Conservation (phyloP, 768 basidiomycete species). For the Kwoniella mangroviensis region DNA sequence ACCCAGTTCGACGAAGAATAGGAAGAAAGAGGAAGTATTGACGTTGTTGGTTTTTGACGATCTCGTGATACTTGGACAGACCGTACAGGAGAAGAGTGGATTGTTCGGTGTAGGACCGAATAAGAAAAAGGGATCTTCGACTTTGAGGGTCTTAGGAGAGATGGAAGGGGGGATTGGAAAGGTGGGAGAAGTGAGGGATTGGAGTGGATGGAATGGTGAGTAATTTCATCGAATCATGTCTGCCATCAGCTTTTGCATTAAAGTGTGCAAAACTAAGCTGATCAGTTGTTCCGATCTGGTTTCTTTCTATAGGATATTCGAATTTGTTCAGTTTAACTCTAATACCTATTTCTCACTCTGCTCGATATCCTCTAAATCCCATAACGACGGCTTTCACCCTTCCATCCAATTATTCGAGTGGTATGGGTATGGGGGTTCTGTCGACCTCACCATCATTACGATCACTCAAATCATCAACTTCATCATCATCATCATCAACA, state of each 20-base stretch:
- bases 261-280: too few relatives aligned
- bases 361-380: slow-evolving; percentile 6
- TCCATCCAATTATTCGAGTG: background rate
- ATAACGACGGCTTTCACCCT: slow-evolving; percentile 15
- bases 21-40: slow-evolving; percentile 37
- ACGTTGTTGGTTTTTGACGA: slow-evolving; percentile 48
- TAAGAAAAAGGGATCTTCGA: slow-evolving; percentile 25
- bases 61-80: slow-evolving; percentile 38
- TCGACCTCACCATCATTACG: background rate
- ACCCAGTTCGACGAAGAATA: slow-evolving; percentile 17
- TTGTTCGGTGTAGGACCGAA: slow-evolving; percentile 31
- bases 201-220: slow-evolving; percentile 41
- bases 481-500: background rate
- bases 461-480: background rate
- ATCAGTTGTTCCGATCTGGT: too few relatives aligned
- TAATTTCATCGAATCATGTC: too few relatives aligned
- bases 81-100: slow-evolving; percentile 21
- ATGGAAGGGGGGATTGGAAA: slow-evolving; percentile 45
- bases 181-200: slow-evolving; percentile 43
- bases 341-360: slow-evolving; percentile 17
- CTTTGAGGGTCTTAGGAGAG: slow-evolving; percentile 31
- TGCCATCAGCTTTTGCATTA: too few relatives aligned
- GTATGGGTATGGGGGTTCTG: background rate
- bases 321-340: slow-evolving; percentile 31
- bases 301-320: slow-evolving; percentile 22